These are phyloP conservation scores for Mollisiaceae sp. DNA, from an alignment of 2,329 filamentous ascomycete genomes.

Conservation along the genomic window DNA sequence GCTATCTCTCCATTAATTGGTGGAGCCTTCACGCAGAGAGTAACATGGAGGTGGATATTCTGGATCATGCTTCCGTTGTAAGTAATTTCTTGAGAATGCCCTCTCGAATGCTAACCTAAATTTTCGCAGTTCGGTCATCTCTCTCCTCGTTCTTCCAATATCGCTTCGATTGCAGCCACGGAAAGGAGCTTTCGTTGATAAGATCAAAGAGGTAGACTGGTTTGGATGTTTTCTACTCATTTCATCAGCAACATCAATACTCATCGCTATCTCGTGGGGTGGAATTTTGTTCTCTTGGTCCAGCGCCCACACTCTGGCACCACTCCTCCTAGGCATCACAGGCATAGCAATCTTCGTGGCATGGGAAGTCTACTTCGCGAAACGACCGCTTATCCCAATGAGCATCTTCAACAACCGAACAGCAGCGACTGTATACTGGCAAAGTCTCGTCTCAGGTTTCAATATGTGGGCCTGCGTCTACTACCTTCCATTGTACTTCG, in stretches of 20 bases:
- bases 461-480: not conserved
- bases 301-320: slow-evolving; percentile 63
- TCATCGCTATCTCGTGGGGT: slow-evolving; percentile 66
- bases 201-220: slow-evolving; percentile 59
- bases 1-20: not conserved
- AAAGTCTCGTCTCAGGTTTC: slow-evolving; percentile 67
- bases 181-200: not conserved
- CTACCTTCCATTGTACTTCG: not conserved
- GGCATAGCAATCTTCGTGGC: slow-evolving; percentile 55
- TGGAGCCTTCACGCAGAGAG: slow-evolving; percentile 39
- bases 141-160: slow-evolving; percentile 18
- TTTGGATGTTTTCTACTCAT: slow-evolving; percentile 64
- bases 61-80: slow-evolving; percentile 50
- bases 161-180: slow-evolving; percentile 13
- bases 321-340: slow-evolving; percentile 57
- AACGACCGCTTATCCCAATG: slow-evolving; percentile 8
- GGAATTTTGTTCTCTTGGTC: slow-evolving; percentile 67
- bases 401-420: slow-evolving; percentile 14
- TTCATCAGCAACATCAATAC: slow-evolving; percentile 57
- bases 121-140: slow-evolving; percentile 15
- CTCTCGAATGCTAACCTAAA: slow-evolving; percentile 24
- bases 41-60: slow-evolving; percentile 43
- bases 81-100: slow-evolving; percentile 32
- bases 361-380: slow-evolving; percentile 11
- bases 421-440: slow-evolving; percentile 67